Percentiles rank a stretch among this genome's conserved stretches.
phyloP scores from a whole-genome alignment of 2,329 filamentous ascomycete species.

The Aspergillus pseudoterreus region DNA sequence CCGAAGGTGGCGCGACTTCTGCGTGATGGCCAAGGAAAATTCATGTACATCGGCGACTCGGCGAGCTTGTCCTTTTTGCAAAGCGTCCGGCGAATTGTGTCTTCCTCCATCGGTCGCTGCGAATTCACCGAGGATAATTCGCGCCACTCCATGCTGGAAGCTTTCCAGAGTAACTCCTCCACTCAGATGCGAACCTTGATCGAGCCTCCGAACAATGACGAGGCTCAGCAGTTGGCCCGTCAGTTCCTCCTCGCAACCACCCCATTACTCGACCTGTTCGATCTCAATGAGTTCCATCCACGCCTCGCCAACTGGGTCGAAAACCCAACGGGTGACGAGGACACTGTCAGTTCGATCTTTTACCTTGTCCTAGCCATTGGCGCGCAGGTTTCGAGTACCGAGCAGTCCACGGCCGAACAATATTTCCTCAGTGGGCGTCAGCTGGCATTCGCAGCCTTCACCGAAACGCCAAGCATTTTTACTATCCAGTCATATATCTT shows the following conservation, averaged over 20 bases:
- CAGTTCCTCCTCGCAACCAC: conserved; percentile 47
- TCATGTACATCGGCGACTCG: conserved; percentile 54
- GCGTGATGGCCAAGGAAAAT: conserved; percentile 51
- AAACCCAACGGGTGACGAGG: conserved; percentile 34
- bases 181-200: conserved; percentile 26
- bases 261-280: conserved; percentile 49
- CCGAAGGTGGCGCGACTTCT: conserved; percentile 44
- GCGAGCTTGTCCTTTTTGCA: conserved; percentile 52
- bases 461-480: conserved; percentile 47
- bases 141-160: conserved; percentile 42
- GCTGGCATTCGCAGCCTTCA: conserved; percentile 44
- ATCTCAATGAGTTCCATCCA: conserved; percentile 41
- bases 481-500: conserved; percentile 52
- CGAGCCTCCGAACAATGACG: conserved; percentile 31
- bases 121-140: conserved; percentile 39
- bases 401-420: conserved; percentile 42
- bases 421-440: conserved; percentile 48
- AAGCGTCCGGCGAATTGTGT: conserved; percentile 50
- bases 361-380: conserved; percentile 52
- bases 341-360: conserved; percentile 46
- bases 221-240: conserved; percentile 40
- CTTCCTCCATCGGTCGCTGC: conserved; percentile 42
- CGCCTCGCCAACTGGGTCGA: conserved; percentile 37
- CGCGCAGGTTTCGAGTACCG: conserved; percentile 38
- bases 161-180: conserved; percentile 31